Evolutionary conservation across 306 rosid genomes (phyloP), one percentile per base, ranked within the genome.

Genomic region (Fagus crenata): DNA sequence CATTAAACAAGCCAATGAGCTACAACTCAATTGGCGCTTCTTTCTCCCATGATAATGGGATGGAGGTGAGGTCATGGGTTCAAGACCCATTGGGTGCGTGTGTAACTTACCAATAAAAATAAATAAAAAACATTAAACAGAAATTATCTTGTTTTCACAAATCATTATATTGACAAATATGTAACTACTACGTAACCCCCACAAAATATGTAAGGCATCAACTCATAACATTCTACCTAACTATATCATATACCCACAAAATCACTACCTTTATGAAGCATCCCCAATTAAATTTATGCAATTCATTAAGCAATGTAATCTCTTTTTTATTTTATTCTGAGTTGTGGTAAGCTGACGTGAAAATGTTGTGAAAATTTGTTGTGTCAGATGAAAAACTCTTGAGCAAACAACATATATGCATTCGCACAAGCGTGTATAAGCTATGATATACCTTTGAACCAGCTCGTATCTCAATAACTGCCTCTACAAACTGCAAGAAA

Each of bases 401-500:
- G 28, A 22, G 28, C 28, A 22, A 22, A n/a, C 4, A 31, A 14
- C 68, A 46, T 58, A 11, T 31, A 65, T 65, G 37, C 40, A 63
- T 12, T 2, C 15, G 4, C 14, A 63, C 2, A 37, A 59, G 65
- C 36, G 74, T 14, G n/a, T 18, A 82, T 33, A 41, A 18, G 51
- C 55, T 49, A 60, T 32, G 73, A 68, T 75, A 73, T 88, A 93
- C 97, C 97, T 90, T 80, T 9, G 80, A 77, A 53, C 81, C 74
- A 37, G 89, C 96, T 69, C 42, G 85, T 18, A 93, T 77, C 17
- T 80, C 84, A 59, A 90, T 79, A 64, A 83, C 85, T 40, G 89
- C 92, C 85, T 93, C 96, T 49, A 93, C 94, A 78, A 90, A 93
- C 97, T 90, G 84, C 51, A 77, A 78, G 60, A 49, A 65, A 6